Evolutionary conservation across 257 asterid species (phyloP), one percentile per base, ranked within the genome.

Genomic region (Solanum peruvianum): DNA sequence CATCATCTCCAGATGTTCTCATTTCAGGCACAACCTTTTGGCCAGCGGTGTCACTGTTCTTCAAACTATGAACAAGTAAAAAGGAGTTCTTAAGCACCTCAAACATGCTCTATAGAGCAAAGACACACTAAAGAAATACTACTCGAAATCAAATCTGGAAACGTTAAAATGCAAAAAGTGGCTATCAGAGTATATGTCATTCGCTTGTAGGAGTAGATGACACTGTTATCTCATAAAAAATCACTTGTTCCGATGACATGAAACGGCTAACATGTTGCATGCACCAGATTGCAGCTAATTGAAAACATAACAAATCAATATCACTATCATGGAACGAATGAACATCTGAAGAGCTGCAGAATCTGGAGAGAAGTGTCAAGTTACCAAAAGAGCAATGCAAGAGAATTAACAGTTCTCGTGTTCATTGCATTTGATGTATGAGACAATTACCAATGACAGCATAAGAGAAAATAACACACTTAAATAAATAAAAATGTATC

Each of bases 31-130:
- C 67, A 29, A 87, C 52, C 84, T 90, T 90, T 41, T 86, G 88
- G 47, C 89, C 12, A 23, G 70, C 49, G 82, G 87, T 60, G 25
- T 91, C 93, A 86, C 94, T 92, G 94, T 80, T 91, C 82, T 85
- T 35, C 64, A 88, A 42, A 42, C 25, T 66, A 82, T 27, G 31
- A 14, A 37, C 33, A 56, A 31, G 23, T 13, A 70, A 60, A 27
- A 76, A 27, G 11, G 45, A 20, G 7, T 29, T 29, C 20, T 37
- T 23, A 18, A 80, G 82, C 23, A 64, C 47, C 62, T 44, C 47
- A 77, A 29, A 37, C 49, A 60, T 60, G 83, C 76, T n/a, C 9
- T 33, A 62, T 35, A 58, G 13, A 45, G 13, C 23, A 62, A 23
- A 58, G 27, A 45, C 84, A 29, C 64, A 45, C 16, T 9, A 25